Percentiles rank a stretch among this genome's conserved stretches.
These are phyloP conservation scores for Eragrostis tef DNA, from an alignment of 202 grass and related monocot genomes.

Conservation along the genomic window DNA sequence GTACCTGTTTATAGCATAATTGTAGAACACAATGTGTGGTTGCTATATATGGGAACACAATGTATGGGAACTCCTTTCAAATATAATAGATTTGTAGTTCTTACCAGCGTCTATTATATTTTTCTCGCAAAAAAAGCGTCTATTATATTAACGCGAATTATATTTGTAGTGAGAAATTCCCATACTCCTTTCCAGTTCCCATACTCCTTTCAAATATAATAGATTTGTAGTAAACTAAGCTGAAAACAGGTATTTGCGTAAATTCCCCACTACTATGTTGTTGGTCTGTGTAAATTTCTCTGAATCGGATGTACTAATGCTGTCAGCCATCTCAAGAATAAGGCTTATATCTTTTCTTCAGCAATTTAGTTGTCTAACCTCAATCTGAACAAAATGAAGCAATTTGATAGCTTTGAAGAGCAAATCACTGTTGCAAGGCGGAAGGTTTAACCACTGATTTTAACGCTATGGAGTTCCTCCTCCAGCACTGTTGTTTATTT, in stretches of 20 bases:
- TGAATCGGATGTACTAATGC: background rate
- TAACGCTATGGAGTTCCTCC: background rate
- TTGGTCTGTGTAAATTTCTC: background rate
- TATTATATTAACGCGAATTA: too few species aligned
- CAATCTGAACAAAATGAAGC: background rate
- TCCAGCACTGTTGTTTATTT: background rate
- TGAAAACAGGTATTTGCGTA: too few species aligned
- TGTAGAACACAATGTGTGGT: background rate
- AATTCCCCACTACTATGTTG: too few species aligned
- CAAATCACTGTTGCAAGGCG: background rate
- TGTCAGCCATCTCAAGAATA: conserved; percentile 44
- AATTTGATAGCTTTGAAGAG: background rate
- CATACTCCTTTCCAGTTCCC: too few species aligned
- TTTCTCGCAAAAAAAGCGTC: too few species aligned
- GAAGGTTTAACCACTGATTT: background rate
- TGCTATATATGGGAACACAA: background rate
- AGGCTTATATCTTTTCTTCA: conserved; percentile 46
- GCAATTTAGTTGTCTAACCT: background rate
- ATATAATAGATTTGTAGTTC: background rate
- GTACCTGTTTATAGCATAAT: background rate
- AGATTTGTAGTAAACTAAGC: too few species aligned
- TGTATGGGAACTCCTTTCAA: background rate
- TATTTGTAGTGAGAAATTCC: too few species aligned
- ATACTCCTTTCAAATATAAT: too few species aligned
- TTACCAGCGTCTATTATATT: background rate